Conservation (phyloP, 257 asterid genomes). For the Solanum pennellii region DNA sequence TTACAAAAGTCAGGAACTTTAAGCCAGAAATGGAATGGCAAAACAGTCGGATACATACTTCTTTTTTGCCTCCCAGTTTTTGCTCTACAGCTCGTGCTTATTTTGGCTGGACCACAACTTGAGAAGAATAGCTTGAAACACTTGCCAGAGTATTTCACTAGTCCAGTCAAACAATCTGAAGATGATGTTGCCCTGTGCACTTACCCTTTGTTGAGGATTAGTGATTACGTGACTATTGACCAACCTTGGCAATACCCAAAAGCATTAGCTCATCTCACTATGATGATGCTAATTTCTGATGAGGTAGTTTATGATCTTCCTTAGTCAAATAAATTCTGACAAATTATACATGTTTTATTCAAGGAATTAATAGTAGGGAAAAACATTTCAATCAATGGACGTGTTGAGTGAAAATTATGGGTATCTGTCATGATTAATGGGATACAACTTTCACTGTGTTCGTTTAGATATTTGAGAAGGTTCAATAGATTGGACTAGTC, state of each 20-base stretch:
- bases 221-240: too few relatives aligned
- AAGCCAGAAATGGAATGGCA: constrained; percentile 53
- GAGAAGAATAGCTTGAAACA: constrained; percentile 19
- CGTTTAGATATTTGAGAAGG: neutral
- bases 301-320: neutral
- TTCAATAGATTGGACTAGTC: neutral
- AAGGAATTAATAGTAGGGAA: neutral
- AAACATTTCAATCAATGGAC: neutral
- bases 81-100: constrained; percentile 53
- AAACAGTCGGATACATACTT: constrained; percentile 45
- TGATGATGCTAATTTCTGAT: neutral
- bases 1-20: constrained; percentile 53
- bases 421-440: neutral
- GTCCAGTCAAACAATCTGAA: constrained; percentile 15
- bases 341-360: neutral
- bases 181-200: constrained; percentile 44
- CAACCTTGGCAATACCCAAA: neutral
- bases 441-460: neutral
- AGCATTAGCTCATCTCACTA: neutral
- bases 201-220: constrained; percentile 75
- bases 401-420: neutral
- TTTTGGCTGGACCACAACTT: constrained; percentile 38
- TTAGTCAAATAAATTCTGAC: neutral
- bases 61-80: constrained; percentile 62
- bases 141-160: constrained; percentile 62